A percentile compares a stretch with the other conserved stretches of the same genome.
phyloP scores from a whole-genome alignment of 2,329 filamentous ascomycete genomes.

The Nemania sp. region DNA sequence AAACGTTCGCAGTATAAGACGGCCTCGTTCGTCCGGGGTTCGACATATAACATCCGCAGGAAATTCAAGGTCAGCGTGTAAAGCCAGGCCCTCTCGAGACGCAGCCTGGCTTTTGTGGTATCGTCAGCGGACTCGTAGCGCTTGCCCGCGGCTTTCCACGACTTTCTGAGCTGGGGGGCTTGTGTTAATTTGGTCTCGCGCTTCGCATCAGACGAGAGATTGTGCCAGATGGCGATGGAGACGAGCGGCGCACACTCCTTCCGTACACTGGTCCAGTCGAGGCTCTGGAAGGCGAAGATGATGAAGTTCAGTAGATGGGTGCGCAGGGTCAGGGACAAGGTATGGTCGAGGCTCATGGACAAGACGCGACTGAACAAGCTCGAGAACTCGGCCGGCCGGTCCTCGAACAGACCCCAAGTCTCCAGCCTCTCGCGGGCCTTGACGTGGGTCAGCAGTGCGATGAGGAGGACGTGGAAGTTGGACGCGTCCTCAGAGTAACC shows the following conservation, averaged over 20 bases:
- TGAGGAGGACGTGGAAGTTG: slow-evolving; percentile 86
- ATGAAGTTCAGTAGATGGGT: slow-evolving; percentile 88
- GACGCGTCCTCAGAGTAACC: slow-evolving; percentile 86
- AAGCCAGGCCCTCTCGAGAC: slow-evolving; percentile 93
- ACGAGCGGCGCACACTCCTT: slow-evolving; percentile 97
- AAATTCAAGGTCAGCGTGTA: slow-evolving; percentile 86
- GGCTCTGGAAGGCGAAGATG: slow-evolving; percentile 88
- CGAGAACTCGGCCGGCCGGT: slow-evolving; percentile 81
- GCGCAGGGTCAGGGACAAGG: slow-evolving; percentile 67
- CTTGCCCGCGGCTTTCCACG: slow-evolving; percentile 86
- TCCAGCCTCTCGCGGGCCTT: slow-evolving; percentile 86
- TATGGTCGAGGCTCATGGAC: slow-evolving; percentile 78
- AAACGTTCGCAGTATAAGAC: slow-evolving; percentile 90
- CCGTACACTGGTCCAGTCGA: slow-evolving; percentile 84
- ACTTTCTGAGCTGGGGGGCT: slow-evolving; percentile 75
- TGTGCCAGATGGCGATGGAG: slow-evolving; percentile 94
- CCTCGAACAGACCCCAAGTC: slow-evolving; percentile 82
- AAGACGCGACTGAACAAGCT: slow-evolving; percentile 85
- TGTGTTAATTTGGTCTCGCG: slow-evolving; percentile 75
- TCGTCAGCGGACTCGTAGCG: slow-evolving; percentile 87
- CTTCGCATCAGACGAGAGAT: slow-evolving; percentile 75
- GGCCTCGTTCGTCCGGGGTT: slow-evolving; percentile 60
- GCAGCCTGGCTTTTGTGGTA: slow-evolving; percentile 72
- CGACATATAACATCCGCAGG: slow-evolving; percentile 69
- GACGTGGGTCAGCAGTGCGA: slow-evolving; percentile 82